Evolutionary conservation across 75 land plant species (phyloP).

Genomic region (Azolla pinnata): DNA sequence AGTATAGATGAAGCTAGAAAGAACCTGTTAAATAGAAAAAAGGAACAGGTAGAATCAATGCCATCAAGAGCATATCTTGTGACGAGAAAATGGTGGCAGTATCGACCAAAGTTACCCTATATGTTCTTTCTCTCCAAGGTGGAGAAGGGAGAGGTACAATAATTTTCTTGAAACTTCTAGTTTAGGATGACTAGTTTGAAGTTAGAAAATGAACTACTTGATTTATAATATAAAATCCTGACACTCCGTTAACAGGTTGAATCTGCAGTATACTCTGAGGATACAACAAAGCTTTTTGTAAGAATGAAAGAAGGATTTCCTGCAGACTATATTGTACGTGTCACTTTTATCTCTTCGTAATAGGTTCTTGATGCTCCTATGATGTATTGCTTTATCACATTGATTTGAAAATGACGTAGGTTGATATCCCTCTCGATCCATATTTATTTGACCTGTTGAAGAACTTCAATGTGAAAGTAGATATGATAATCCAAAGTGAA

Average conservation of each 20-base stretch:
- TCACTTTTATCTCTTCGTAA: background rate
- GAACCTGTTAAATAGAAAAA: constrained; percentile 49
- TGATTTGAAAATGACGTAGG: constrained; percentile 34
- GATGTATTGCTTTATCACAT: background rate
- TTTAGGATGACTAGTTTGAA: too few relatives aligned
- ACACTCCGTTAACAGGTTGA: constrained; percentile 74
- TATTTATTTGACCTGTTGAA: constrained; percentile 63
- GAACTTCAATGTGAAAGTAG: constrained; percentile 71
- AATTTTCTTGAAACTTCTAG: too few relatives aligned
- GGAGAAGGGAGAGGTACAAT: constrained; percentile 45
- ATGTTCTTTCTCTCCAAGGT: constrained; percentile 75
- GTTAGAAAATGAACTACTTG: too few relatives aligned
- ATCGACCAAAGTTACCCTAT: constrained; percentile 91
- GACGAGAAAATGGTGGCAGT: constrained; percentile 91
- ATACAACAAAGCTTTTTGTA: constrained; percentile 59
- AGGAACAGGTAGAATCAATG: constrained; percentile 22
- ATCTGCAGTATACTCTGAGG: constrained; percentile 72
- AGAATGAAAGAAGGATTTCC: constrained; percentile 99
- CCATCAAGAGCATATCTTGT: constrained; percentile 60
- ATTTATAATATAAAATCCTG: too few relatives aligned
- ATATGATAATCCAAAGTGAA: constrained; percentile 45
- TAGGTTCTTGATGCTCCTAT: background rate
- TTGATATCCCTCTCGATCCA: constrained; percentile 93
- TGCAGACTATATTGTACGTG: constrained; percentile 64
- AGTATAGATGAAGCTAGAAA: constrained; percentile 58